phyloP scores from a whole-genome alignment of 208 protist species.

The Lotmaria passim region DNA sequence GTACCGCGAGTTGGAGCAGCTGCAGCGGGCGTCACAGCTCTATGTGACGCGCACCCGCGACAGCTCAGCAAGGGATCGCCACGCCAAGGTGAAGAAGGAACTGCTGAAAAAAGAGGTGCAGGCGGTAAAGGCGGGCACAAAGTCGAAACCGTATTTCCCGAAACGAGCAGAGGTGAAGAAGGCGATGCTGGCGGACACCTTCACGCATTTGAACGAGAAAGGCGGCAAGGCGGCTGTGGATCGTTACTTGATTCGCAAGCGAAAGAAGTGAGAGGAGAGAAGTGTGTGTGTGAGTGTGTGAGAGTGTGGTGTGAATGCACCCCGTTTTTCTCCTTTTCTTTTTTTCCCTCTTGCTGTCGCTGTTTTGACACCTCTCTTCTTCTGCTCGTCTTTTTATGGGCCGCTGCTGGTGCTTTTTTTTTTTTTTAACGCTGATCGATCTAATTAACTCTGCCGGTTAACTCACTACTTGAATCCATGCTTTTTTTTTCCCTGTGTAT shows the following conservation, averaged over 20 bases:
- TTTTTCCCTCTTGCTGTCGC: constrained; percentile 5
- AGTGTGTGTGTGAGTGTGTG: too few relatives aligned
- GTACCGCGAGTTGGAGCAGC: constrained; percentile 59
- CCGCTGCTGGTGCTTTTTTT: background rate
- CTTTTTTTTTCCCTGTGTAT: too few relatives aligned
- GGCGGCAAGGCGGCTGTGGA: constrained; percentile 86
- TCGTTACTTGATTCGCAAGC: constrained; percentile 72
- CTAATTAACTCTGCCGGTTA: background rate
- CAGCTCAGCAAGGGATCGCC: constrained; percentile 42
- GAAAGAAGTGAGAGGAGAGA: constrained; percentile 30
- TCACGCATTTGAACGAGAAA: constrained; percentile 66
- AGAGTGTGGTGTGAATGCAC: background rate
- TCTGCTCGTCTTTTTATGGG: background rate
- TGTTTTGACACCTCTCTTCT: background rate
- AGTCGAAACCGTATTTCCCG: constrained; percentile 79
- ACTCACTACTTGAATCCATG: too few relatives aligned
- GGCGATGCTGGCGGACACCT: constrained; percentile 72
- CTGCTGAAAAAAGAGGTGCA: constrained; percentile 75
- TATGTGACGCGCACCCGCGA: constrained; percentile 56
- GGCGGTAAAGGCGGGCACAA: constrained; percentile 73
- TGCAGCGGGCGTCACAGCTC: constrained; percentile 76
- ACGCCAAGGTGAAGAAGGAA: constrained; percentile 48
- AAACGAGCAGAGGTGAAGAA: constrained; percentile 79
- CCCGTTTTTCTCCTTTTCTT: constrained; percentile 1
- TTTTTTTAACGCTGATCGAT: background rate